A percentile compares a stretch with the other conserved stretches of the same genome.
These are phyloP conservation scores for Ogataea parapolymorpha DNA, from an alignment of 805 yeast genomes.

Conservation along the genomic window DNA sequence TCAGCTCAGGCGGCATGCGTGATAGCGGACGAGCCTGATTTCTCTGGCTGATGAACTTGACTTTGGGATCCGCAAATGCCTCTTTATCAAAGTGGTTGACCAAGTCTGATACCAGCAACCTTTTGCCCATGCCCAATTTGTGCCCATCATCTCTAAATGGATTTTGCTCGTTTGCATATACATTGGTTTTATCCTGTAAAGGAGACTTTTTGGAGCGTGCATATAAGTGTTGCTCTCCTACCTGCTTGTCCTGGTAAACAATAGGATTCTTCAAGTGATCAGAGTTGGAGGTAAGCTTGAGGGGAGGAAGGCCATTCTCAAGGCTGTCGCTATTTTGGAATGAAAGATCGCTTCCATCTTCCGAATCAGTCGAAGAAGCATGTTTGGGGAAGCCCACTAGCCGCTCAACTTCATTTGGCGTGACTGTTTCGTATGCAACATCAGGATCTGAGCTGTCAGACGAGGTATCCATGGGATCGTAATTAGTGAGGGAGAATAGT, in stretches of 20 bases:
- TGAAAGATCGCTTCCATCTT: background rate
- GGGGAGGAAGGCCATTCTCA: background rate
- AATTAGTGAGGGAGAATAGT: background rate
- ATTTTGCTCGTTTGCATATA: background rate
- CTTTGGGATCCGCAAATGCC: no score
- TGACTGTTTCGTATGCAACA: constrained; percentile 15
- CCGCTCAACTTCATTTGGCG: constrained; percentile 5
- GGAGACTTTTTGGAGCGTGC: background rate
- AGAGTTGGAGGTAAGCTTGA: background rate
- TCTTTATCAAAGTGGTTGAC: no score
- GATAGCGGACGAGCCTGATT: no score
- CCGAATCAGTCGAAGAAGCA: background rate
- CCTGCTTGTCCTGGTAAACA: background rate
- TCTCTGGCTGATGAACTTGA: no score
- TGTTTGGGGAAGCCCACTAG: constrained; percentile 14
- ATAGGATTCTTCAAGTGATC: background rate
- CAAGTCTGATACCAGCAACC: no score
- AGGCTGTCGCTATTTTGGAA: background rate
- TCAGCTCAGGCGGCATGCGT: no score
- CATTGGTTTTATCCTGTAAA: background rate
- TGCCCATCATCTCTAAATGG: background rate
- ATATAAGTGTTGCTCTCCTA: no score
- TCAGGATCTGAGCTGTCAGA: constrained; percentile 18
- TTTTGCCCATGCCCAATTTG: no score
- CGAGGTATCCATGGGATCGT: constrained; percentile 1